Conservation (phyloP, 2,329 filamentous ascomycete species). For the Diaporthe longicolla region DNA sequence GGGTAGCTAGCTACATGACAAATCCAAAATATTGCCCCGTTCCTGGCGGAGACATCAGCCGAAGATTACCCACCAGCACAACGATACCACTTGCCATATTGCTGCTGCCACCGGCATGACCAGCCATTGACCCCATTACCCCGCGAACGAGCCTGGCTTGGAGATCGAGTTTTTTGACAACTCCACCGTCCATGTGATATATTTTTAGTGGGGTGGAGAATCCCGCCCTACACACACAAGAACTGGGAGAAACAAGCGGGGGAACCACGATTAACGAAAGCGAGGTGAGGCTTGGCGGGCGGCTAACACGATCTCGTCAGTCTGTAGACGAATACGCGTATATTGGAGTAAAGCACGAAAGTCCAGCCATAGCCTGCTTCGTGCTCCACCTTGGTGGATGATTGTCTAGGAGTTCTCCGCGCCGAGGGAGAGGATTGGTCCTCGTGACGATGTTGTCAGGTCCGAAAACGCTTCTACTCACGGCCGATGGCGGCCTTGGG, state of each 20-base stretch:
- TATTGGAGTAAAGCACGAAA: background rate
- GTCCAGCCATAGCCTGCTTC: background rate
- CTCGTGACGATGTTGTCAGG: too few species aligned
- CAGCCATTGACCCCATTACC: background rate
- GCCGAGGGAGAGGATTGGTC: too few species aligned
- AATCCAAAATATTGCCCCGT: too few species aligned
- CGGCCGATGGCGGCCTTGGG: background rate
- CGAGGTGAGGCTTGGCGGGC: constrained; percentile 6
- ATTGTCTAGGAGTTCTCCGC: background rate
- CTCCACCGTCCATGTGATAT: constrained; percentile 14
- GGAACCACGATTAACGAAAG: background rate
- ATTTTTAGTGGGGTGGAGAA: background rate
- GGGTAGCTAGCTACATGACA: too few species aligned
- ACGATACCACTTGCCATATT: too few species aligned
- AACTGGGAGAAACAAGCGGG: background rate
- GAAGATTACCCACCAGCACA: too few species aligned
- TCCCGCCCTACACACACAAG: background rate
- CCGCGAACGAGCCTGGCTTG: background rate
- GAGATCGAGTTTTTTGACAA: background rate
- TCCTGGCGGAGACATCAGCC: too few species aligned
- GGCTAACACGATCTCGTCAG: background rate
- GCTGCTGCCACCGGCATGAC: background rate
- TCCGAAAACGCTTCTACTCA: too few species aligned
- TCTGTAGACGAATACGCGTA: background rate
- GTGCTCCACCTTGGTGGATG: background rate